phyloP scores from a whole-genome alignment of 202 grass and related monocot species.

The Brachypodium distachyon region DNA sequence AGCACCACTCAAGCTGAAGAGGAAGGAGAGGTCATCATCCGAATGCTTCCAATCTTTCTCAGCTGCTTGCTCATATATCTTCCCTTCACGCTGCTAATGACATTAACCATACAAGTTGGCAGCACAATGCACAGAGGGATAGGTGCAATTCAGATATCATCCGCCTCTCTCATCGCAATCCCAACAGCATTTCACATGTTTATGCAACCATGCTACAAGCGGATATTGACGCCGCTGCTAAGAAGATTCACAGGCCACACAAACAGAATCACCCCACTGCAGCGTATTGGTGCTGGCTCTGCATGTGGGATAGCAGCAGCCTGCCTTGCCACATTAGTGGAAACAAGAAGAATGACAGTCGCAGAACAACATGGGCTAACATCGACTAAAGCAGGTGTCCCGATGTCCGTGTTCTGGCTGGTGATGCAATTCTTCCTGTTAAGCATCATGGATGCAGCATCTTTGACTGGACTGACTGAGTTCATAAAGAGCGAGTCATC shows the following conservation, averaged over 20 bases:
- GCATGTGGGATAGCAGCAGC: slow-evolving; percentile 21
- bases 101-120: slow-evolving; percentile 59
- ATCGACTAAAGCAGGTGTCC: slow-evolving; percentile 13
- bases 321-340: slow-evolving; percentile 37
- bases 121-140: slow-evolving; percentile 44
- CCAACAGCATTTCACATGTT: slow-evolving; percentile 53
- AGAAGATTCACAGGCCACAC: slow-evolving; percentile 27
- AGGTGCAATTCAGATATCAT: slow-evolving; percentile 26
- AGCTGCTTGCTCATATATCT: slow-evolving; percentile 43
- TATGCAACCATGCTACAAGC: slow-evolving; percentile 37
- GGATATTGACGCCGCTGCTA: slow-evolving; percentile 4
- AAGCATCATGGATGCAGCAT: slow-evolving; percentile 45
- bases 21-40: slow-evolving; percentile 18
- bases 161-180: slow-evolving; percentile 57
- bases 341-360: slow-evolving; percentile 31
- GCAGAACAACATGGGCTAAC: slow-evolving; percentile 13
- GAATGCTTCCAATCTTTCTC: slow-evolving; percentile 53
- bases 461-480: slow-evolving; percentile 37
- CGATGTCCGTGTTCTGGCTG: slow-evolving; percentile 47
- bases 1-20: slow-evolving; percentile 36
- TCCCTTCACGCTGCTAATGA: slow-evolving; percentile 40
- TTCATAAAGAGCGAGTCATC: slow-evolving; percentile 49
- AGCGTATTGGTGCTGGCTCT: slow-evolving; percentile 34
- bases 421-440: slow-evolving; percentile 47
- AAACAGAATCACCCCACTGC: slow-evolving; percentile 26